These are phyloP conservation scores for Lactifluus echinatus DNA, from an alignment of 768 basidiomycete genomes.

Conservation along the genomic window DNA sequence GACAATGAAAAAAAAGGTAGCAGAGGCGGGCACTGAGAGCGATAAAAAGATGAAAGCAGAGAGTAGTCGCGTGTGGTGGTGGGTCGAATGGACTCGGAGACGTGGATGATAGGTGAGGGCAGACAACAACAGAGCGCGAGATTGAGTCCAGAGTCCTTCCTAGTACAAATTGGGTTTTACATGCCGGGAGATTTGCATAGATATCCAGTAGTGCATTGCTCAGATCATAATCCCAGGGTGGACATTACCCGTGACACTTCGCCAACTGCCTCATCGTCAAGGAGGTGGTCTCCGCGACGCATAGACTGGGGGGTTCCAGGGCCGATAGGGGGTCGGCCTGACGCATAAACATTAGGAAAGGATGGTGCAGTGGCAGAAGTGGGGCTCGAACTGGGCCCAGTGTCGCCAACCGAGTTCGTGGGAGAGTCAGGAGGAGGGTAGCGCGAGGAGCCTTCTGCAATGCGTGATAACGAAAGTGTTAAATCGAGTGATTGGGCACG, in stretches of 20 bases:
- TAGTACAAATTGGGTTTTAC: slow-evolving; percentile 19
- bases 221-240: slow-evolving; percentile 31
- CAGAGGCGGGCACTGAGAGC: slow-evolving; percentile 4
- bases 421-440: slow-evolving; percentile 71
- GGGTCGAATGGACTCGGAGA: slow-evolving; percentile 12
- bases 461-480: slow-evolving; percentile 74
- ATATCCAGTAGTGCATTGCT: slow-evolving; percentile 3
- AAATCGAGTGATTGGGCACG: slow-evolving; percentile 87
- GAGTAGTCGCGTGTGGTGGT: slow-evolving; percentile 3
- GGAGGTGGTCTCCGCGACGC: slow-evolving; percentile 24
- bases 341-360: slow-evolving; percentile 78
- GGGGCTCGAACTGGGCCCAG: slow-evolving; percentile 72
- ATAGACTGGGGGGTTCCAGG: slow-evolving; percentile 24
- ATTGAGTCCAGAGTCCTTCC: slow-evolving; percentile 21
- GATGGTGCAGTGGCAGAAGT: slow-evolving; percentile 68
- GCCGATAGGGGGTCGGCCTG: slow-evolving; percentile 29
- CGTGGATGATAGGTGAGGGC: slow-evolving; percentile 14
- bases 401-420: slow-evolving; percentile 67
- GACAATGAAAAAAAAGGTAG: slow-evolving; percentile 1
- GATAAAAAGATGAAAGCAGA: slow-evolving; percentile 20
- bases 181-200: slow-evolving; percentile 15
- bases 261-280: slow-evolving; percentile 53
- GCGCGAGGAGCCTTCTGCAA: slow-evolving; percentile 57
- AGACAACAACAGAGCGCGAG: slow-evolving; percentile 1
- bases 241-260: slow-evolving; percentile 74